Evolutionary conservation across 192 early-diverging fungal species (phyloP), one percentile per base, ranked within the genome.

Genomic region (Podila minutissima): DNA sequence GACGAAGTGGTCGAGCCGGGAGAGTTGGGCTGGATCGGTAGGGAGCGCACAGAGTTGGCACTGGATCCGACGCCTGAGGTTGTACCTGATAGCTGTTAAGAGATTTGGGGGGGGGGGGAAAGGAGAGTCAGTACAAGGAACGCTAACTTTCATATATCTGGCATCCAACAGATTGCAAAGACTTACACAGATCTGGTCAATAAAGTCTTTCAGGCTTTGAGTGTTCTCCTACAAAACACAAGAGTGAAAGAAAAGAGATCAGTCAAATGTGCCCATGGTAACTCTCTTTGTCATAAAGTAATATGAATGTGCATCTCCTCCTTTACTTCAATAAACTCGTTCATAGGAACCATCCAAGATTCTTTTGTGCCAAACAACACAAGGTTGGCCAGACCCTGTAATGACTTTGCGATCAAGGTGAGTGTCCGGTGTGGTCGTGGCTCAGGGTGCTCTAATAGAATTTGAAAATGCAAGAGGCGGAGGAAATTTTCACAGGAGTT

Each of bases 391-490:
- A 92, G 63, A 17, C 87, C 89, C 82, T 92, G 91, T 9, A 94
- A 74, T n/a, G 88, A 88, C 72, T 94, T 94, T 26, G 93, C 93
- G 29, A 94, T 75, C 61, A 94, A 67, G 28, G 91, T 92, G 51
- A 94, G 82, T 11, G 92, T 91, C 15, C 92, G 86, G 22, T 87
- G 83, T 1, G 88, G 83, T 13, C 82, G 59, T 8, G 85, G 68
- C 64, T 86, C 87, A 4, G 92, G 92, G 32, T 89, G 85, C 69
- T 86, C 85, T 86, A 59, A 28, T 11, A 51, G 17, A 20, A 9
- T 9, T 19, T 19, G 26, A 57, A 57, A 33, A 57, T 29, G 24
- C 5, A 55, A 67, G 3, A 13, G 19, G 33, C 10, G 4, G 15
- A 15, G 22, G 53, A 5, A 11, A 26, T 9, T 17, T 10, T 2